Evolutionary conservation across 805 yeast genomes (phyloP).

Genomic region (Wickerhamiella azyma): DNA sequence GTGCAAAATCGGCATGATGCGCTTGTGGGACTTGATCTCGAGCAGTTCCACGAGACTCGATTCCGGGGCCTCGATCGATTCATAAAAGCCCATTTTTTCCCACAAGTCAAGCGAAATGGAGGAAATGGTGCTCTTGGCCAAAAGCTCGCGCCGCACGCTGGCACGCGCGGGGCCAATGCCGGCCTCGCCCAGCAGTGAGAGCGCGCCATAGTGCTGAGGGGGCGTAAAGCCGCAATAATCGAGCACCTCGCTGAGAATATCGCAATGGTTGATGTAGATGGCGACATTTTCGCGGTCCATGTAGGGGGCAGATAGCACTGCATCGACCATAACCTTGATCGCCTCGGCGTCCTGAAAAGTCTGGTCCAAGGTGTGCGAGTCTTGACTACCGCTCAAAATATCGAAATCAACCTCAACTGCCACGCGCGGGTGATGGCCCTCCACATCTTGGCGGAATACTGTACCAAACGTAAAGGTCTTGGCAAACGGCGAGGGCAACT

Average conservation of each 20-base stretch:
- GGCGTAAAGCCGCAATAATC: constrained; percentile 72
- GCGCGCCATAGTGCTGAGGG: constrained; percentile 56
- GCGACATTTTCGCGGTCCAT: constrained; percentile 42
- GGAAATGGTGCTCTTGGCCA: constrained; percentile 58
- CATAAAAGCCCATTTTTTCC: constrained; percentile 62
- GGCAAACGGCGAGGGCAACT: constrained; percentile 36
- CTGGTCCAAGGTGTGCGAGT: constrained; percentile 21
- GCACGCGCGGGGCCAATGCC: constrained; percentile 55
- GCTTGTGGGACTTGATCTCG: constrained; percentile 56
- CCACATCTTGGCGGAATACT: constrained; percentile 45
- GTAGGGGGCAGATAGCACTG: constrained; percentile 52
- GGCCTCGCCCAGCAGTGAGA: constrained; percentile 59
- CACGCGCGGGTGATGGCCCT: constrained; percentile 60
- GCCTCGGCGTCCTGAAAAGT: constrained; percentile 73
- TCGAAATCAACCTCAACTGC: constrained; percentile 83
- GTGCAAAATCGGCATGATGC: constrained; percentile 47
- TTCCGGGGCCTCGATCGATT: constrained; percentile 51
- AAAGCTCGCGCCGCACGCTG: constrained; percentile 42
- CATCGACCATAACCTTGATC: constrained; percentile 66
- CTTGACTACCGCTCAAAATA: constrained; percentile 35
- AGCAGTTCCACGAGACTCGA: constrained; percentile 43
- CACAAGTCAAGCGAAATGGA: constrained; percentile 73
- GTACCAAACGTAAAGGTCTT: constrained; percentile 66
- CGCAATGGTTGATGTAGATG: constrained; percentile 67
- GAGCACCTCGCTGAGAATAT: constrained; percentile 58